Base-by-base conservation (phyloP, 2,329 filamentous ascomycete genomes). In the Camillea tinctor region DNA sequence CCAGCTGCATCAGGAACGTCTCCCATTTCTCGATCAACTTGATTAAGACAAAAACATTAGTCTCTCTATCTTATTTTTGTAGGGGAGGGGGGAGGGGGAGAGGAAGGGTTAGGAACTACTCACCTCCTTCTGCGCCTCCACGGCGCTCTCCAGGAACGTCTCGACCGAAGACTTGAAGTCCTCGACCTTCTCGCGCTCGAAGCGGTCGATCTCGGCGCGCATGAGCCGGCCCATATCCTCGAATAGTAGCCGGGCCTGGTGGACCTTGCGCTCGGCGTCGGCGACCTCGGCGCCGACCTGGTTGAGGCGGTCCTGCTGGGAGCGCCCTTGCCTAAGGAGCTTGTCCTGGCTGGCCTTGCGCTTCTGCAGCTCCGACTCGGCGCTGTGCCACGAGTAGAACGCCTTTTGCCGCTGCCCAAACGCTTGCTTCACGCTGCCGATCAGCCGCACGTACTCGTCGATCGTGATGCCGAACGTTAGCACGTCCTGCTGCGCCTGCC, bases 131-230 rank as follows among this genome's bases (percentile, higher is more conserved):
- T 99, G 95, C 58, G 94, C 95, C 77, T 99, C 95, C 3, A 99
- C 93, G 3, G 95, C 92, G 71, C 95, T 93, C 80, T 99, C 95
- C 69, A 99, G 77, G 77, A 97, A 99, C 1, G 95, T 99, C 80
- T 99, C 95, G 1, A 99, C 93, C 0, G 93, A 94, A 64, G 91
- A 95, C 82, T 99, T 99, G 77, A 99, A 99, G 74, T 99, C 95
- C 74, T 99, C 95, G 2, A 99, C 95, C 81, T 99, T 99, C 77
- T 99, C 95, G 69, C 86, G 86, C 79, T 99, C 95, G 71, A 99
- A 99, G 19, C 93, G 84, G 70, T 98, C 95, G 66, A 99, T 81
- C 76, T 99, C 95, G 40, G 83, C 84, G 61, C 92, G 87, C 93
- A 99, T 95, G 72, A 97, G 79, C 13, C 93, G 84, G 15, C 95